Percentiles rank a stretch among this genome's conserved stretches.
Evolutionary conservation across 108 stramenopile genomes (phyloP).

Genomic region (Discostella stelligeroides): DNA sequence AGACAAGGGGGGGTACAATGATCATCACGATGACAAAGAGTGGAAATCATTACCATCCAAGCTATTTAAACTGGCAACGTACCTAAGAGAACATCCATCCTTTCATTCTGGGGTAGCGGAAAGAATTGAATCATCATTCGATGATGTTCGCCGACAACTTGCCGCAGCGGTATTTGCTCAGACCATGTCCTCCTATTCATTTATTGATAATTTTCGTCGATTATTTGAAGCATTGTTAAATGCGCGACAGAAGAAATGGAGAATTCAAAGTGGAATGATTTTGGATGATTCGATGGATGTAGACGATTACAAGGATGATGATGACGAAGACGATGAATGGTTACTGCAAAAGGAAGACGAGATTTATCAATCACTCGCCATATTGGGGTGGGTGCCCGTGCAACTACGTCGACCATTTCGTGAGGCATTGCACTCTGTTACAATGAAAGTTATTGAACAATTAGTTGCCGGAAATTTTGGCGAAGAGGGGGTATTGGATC

Average conservation of each 20-base stretch:
- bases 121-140: no score
- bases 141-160: constrained; percentile 10
- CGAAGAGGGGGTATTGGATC: constrained; percentile 43
- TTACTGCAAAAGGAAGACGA: constrained; percentile 28
- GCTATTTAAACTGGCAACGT: no score
- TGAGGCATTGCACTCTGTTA: constrained; percentile 55
- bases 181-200: constrained; percentile 35
- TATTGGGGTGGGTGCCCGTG: constrained; percentile 60
- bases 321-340: neutral
- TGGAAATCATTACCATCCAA: no score
- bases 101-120: neutral
- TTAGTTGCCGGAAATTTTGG: constrained; percentile 65
- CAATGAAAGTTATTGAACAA: constrained; percentile 30
- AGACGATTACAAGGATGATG: constrained; percentile 39
- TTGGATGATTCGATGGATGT: constrained; percentile 20
- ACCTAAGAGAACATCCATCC: no score
- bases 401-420: constrained; percentile 50
- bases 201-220: constrained; percentile 49
- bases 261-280: neutral
- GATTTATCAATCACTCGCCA: constrained; percentile 48
- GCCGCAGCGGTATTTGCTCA: constrained; percentile 62
- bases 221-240: constrained; percentile 52
- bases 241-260: constrained; percentile 42
- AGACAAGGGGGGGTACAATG: no score
- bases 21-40: neutral